Base-by-base conservation (phyloP, 805 yeast genomes). In the Saccharomycopsis microspora region DNA sequence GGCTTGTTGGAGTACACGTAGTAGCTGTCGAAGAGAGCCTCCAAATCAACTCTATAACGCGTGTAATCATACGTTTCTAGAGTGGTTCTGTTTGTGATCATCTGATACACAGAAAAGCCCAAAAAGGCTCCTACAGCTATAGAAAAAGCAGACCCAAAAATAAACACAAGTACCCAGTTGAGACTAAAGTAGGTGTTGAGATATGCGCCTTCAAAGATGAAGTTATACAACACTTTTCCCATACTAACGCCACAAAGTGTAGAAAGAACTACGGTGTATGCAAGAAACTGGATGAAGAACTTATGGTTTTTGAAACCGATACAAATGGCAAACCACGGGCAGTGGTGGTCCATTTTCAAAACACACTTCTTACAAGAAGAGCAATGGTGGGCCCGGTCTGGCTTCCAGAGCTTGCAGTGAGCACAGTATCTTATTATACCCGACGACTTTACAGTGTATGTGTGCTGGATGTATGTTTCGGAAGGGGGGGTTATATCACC, bases 311-410 rank as follows among this genome's bases (percentile, higher is more conserved):
- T 66, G 63, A 76, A 82, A 0, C 97, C 97, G 49, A 90, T 75
- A 62, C 97, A 89, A 4, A 78, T 70, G 1, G 95, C 81, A 62
- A 88, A 87, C 97, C 97, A 90, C 0, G 97, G 97, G 53, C 82
- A 81, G 64, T 88, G 96, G 60, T 88, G 97, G 61, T 88, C 97
- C 96, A 88, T 89, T 59, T 76, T 75, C 49, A 88, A 61, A n/a
- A 88, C 81, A 62, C 96, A 88, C 39, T 58, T 61, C 8, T 74
- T 69, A 58, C 94, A 86, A 1, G 76, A 72, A 56, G 82, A 82
- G 61, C 96, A 88, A 64, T 88, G 96, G 60, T 88, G 96, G 3
- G 86, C 59, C 51, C 96, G 65, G 58, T 82, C 90, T 0, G 96
- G 96, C 60, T 88, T 88, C 63, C 73, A 78, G 38, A 61, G 64